These are phyloP conservation scores for Thelonectria olida DNA, from an alignment of 2,329 filamentous ascomycete genomes.

Conservation along the genomic window DNA sequence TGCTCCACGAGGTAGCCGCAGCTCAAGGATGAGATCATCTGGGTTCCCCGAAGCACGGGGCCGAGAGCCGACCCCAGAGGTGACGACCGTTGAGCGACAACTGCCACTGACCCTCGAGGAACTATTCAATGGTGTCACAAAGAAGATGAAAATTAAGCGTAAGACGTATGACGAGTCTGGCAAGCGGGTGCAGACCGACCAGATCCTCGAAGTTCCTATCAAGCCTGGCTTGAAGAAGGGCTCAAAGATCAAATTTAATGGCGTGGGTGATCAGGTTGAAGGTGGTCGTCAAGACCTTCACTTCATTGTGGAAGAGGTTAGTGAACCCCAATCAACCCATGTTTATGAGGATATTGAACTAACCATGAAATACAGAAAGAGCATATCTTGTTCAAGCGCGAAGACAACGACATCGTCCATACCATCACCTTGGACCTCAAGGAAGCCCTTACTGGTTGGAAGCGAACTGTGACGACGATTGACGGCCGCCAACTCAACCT, in stretches of 20 bases:
- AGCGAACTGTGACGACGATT: slow-evolving; percentile 89
- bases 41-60: slow-evolving; percentile 45
- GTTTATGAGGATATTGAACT: slow-evolving; percentile 40
- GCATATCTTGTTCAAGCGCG: slow-evolving; percentile 84
- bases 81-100: slow-evolving; percentile 88
- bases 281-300: slow-evolving; percentile 95
- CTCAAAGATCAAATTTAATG: slow-evolving; percentile 97
- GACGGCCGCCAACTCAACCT: slow-evolving; percentile 87
- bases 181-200: slow-evolving; percentile 87
- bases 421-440: slow-evolving; percentile 86
- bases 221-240: slow-evolving; percentile 96
- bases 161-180: slow-evolving; percentile 91
- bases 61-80: slow-evolving; percentile 73
- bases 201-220: slow-evolving; percentile 93
- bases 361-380: slow-evolving; percentile 73
- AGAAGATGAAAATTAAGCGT: slow-evolving; percentile 98
- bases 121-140: slow-evolving; percentile 84
- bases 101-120: slow-evolving; percentile 87
- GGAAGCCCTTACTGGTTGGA: slow-evolving; percentile 95
- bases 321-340: slow-evolving; percentile 41
- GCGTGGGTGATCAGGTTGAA: slow-evolving; percentile 97
- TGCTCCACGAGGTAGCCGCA: slow-evolving; percentile 48
- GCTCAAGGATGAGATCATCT: slow-evolving; percentile 53
- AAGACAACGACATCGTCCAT: slow-evolving; percentile 86
- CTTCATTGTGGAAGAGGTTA: slow-evolving; percentile 93